Evolutionary conservation across 106 monocot species (phyloP), one percentile per base, ranked within the genome.

Genomic region (Dactylorhiza incarnata): DNA sequence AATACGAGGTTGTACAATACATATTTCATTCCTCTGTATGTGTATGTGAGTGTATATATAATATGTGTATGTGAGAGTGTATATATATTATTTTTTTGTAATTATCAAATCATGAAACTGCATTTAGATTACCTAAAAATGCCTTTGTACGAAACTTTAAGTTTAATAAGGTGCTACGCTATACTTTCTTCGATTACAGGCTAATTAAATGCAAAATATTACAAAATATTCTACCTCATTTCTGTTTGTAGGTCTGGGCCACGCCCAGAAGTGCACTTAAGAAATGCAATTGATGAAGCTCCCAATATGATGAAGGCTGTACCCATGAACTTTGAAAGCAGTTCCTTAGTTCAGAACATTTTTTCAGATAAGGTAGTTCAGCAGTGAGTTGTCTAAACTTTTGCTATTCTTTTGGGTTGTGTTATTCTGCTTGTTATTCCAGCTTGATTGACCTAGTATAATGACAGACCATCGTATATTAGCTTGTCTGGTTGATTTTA

Each of bases 301-400:
- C 69, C 69, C 43, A 69, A 69, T 5, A 17, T 59, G 45, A 69
- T 45, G 45, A 45, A 16, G 43, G 44, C n/a, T 48, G 9, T 11
- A 10, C 52, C 52, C 65, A 26, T 61, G 44, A 50, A 48, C 75
- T 78, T 78, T 75, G 68, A 76, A 68, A 77, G 77, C 74, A 77
- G 22, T 46, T 25, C 13, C 1, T 43, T 37, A 74, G 20, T 48
- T 14, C 68, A 73, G 53, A 76, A 37, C 25, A 48, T 5, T 59
- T 56, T 37, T 58, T 9, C 74, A 53, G 50, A 45, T 54, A 51
- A 52, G 16, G 74, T 72, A 46, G 71, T 65, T 48, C 48, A 72
- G 48, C 48, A 7, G 49, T 47, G 48, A 76, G 68, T 78, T 82
- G 43, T 63, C 53, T 75, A 48, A 24, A n/a, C 45, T 69, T 24